phyloP scores from a whole-genome alignment of 2,329 filamentous ascomycete genomes.

The Trichoderma atrobrunneum region DNA sequence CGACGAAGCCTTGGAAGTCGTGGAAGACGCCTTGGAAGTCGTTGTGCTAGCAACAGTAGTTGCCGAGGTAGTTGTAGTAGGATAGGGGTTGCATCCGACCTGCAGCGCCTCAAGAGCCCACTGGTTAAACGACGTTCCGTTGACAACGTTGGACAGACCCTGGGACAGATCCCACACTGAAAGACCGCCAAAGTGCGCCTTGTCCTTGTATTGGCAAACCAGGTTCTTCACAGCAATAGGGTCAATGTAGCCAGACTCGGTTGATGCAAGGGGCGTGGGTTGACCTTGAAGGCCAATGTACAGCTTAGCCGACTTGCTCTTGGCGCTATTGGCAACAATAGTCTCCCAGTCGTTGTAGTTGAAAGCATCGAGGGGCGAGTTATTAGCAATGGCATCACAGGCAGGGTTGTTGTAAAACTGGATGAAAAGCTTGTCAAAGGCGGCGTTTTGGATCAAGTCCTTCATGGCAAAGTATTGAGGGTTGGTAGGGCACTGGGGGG shows the following conservation, averaged over 20 bases:
- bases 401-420: conserved; percentile 50
- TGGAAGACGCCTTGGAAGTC: not conserved
- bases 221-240: conserved; percentile 35
- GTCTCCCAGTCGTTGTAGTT: conserved; percentile 45
- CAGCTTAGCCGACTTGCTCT: conserved; percentile 43
- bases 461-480: conserved; percentile 33
- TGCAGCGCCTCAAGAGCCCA: conserved; percentile 37
- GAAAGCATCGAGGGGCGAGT: conserved; percentile 34
- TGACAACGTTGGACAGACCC: conserved; percentile 31
- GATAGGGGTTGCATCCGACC: conserved; percentile 35
- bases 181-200: conserved; percentile 43
- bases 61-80: conserved; percentile 26
- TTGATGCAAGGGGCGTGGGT: conserved; percentile 30
- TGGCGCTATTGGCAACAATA: conserved; percentile 32
- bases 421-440: conserved; percentile 45
- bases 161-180: conserved; percentile 46
- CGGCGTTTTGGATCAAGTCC: conserved; percentile 38
- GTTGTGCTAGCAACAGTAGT: conserved; percentile 9
- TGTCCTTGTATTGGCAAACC: conserved; percentile 38
- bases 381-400: conserved; percentile 36
- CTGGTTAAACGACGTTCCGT: conserved; percentile 38
- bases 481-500: conserved; percentile 43
- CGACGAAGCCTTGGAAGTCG: not conserved
- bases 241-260: conserved; percentile 35
- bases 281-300: conserved; percentile 41